Evolutionary conservation across 208 protist species (phyloP).

Genomic region (Leishmania gerbilli): DNA sequence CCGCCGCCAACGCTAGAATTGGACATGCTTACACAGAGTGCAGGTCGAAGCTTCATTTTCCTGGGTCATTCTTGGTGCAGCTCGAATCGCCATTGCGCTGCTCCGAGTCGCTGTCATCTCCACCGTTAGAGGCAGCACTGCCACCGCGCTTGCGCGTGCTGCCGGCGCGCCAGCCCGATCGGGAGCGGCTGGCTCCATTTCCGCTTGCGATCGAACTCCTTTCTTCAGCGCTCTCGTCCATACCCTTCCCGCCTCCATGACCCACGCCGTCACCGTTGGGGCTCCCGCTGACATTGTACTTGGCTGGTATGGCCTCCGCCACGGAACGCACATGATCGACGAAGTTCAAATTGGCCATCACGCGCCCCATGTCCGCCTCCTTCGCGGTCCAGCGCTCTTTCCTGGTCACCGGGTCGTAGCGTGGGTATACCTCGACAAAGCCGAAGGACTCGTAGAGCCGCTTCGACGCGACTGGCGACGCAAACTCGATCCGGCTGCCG

Average conservation of each 20-base stretch:
- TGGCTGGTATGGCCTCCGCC: constrained; percentile 11
- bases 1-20: background rate
- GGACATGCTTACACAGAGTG: background rate
- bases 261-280: background rate
- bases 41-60: background rate
- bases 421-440: constrained; percentile 78
- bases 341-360: constrained; percentile 80
- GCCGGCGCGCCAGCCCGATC: background rate
- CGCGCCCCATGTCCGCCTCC: constrained; percentile 81
- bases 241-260: background rate
- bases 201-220: background rate
- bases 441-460: constrained; percentile 76
- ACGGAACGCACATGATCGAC: constrained; percentile 36
- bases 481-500: constrained; percentile 63
- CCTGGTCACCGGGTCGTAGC: constrained; percentile 60
- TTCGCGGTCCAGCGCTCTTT: constrained; percentile 77
- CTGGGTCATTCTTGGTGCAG: background rate
- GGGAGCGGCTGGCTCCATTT: background rate
- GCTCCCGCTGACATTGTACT: constrained; percentile 3
- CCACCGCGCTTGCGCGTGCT: background rate
- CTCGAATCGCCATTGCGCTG: background rate
- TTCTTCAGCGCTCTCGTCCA: background rate
- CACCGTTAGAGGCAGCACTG: background rate
- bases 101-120: constrained; percentile 2
- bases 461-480: constrained; percentile 56